A percentile compares a stretch with the other conserved stretches of the same genome.
Conservation (phyloP, 1,284 basidiomycete genomes). For the Rhodotorula sp. region DNA sequence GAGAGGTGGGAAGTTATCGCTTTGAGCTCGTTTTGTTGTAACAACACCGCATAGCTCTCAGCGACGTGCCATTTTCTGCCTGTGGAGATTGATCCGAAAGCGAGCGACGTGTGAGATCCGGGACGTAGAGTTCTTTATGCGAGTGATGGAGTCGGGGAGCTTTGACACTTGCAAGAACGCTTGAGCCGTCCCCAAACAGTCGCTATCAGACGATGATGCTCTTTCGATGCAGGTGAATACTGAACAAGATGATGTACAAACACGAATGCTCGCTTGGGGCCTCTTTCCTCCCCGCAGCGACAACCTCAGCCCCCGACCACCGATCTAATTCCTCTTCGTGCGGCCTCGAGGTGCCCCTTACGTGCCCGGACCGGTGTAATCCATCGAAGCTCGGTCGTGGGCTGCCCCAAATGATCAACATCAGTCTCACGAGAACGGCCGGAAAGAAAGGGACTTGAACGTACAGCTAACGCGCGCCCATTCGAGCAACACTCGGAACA, state of each 20-base stretch:
- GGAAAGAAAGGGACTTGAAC: background rate
- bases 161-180: no score
- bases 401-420: constrained; percentile 1
- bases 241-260: background rate
- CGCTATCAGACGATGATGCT: background rate
- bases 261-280: background rate
- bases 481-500: constrained; percentile 44
- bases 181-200: background rate
- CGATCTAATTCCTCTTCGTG: background rate
- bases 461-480: constrained; percentile 42
- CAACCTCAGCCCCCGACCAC: no score
- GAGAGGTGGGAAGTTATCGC: background rate
- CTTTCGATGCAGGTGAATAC: background rate
- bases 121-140: no score
- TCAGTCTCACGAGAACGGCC: background rate
- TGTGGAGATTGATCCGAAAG: no score
- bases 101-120: no score
- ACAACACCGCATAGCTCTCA: background rate
- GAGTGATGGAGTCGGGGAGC: no score
- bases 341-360: background rate
- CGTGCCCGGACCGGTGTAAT: constrained; percentile 19
- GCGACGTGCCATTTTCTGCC: no score
- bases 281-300: background rate
- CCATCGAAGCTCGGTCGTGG: constrained; percentile 21
- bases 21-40: background rate